Percentiles rank a stretch among this genome's conserved stretches.
phyloP scores from a whole-genome alignment of 2,329 filamentous ascomycete species.

The Fusarium illudens region DNA sequence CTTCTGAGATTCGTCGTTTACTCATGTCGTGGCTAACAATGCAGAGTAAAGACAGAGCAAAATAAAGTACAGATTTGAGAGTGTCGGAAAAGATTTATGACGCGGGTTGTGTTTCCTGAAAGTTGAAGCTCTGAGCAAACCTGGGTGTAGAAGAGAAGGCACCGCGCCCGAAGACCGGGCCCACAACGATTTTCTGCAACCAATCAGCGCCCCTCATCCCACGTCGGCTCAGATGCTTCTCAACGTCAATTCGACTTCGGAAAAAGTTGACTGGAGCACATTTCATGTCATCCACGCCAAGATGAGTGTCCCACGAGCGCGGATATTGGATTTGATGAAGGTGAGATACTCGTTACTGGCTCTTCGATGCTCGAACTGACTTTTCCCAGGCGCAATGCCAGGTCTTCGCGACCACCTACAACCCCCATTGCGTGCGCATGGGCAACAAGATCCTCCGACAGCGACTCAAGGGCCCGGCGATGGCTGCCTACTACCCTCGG shows the following conservation, averaged over 20 bases:
- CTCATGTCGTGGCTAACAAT: constrained; percentile 4
- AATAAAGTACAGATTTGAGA: not conserved
- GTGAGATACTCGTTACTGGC: constrained; percentile 52
- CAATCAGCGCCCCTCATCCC: constrained; percentile 34
- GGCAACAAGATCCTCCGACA: constrained; percentile 94
- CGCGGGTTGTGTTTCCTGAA: not conserved
- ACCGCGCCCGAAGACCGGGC: not conserved
- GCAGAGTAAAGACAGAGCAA: not conserved
- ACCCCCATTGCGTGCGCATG: constrained; percentile 81
- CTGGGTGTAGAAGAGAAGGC: no score
- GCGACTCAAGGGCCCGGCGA: constrained; percentile 81
- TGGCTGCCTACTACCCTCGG: constrained; percentile 89
- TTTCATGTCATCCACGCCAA: constrained; percentile 49
- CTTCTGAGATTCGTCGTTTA: constrained; percentile 19
- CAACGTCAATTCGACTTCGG: constrained; percentile 42
- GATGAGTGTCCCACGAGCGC: constrained; percentile 69
- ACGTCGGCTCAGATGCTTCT: constrained; percentile 32
- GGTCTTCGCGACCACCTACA: constrained; percentile 91
- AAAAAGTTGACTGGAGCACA: constrained; percentile 39
- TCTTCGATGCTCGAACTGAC: constrained; percentile 33
- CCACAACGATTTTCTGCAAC: not conserved
- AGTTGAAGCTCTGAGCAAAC: not conserved
- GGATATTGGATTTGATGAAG: constrained; percentile 79
- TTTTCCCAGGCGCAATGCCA: constrained; percentile 79
- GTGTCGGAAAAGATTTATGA: not conserved